Evolutionary conservation across 164 flowering plant genomes (phyloP).

Genomic region (Nymphaea thermarum): DNA sequence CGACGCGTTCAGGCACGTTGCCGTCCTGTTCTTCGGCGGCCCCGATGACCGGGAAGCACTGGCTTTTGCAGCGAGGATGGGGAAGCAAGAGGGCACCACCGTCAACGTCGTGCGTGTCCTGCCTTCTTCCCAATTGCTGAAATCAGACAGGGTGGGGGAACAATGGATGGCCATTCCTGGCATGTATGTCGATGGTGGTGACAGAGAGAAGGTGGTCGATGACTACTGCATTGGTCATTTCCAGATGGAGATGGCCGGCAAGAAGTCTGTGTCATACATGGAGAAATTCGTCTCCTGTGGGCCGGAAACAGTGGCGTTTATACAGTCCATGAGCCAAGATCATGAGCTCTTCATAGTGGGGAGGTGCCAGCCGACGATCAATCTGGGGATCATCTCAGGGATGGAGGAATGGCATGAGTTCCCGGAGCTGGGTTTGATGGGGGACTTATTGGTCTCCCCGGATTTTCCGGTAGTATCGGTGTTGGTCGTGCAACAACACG

Average conservation of each 20-base stretch:
- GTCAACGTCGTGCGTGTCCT: slow-evolving; percentile 6
- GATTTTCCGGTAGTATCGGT: slow-evolving; percentile 12
- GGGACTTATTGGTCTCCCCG: slow-evolving; percentile 13
- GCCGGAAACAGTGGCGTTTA: slow-evolving; percentile 6
- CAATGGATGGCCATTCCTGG: not conserved
- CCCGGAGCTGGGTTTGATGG: slow-evolving; percentile 16
- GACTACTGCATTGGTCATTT: not conserved
- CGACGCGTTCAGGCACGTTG: slow-evolving; percentile 2
- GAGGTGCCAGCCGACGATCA: slow-evolving; percentile 6
- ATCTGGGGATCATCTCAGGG: slow-evolving; percentile 4
- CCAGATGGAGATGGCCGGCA: not conserved
- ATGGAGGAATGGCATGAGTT: slow-evolving; percentile 14
- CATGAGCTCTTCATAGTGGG: slow-evolving; percentile 15
- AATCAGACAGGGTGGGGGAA: not conserved
- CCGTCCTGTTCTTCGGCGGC: slow-evolving; percentile 28
- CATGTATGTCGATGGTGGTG: not conserved
- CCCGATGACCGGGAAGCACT: slow-evolving; percentile 29
- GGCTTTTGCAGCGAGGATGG: slow-evolving; percentile 13
- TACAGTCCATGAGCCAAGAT: slow-evolving; percentile 5
- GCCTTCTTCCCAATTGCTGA: not conserved
- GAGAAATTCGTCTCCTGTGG: not conserved
- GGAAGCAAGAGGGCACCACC: slow-evolving; percentile 1
- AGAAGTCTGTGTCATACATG: not conserved
- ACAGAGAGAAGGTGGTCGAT: not conserved
- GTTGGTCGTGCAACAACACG: slow-evolving; percentile 15